Base-by-base conservation (phyloP, 805 yeast genomes). In the Metschnikowia colocasiae region DNA sequence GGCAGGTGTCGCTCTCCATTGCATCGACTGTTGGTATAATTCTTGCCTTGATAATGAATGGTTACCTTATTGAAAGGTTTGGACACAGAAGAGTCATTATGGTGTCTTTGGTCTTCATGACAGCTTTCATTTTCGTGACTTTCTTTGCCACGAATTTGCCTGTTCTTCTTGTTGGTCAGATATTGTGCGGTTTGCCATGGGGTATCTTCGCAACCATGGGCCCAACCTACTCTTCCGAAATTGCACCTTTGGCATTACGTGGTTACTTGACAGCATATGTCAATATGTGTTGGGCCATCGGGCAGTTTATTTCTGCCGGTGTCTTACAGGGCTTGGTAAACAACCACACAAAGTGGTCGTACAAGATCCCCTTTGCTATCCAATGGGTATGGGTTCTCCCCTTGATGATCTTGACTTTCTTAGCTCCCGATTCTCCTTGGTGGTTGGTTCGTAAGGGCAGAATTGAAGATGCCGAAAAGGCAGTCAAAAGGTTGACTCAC, bases 321-420 rank as follows among this genome's bases (percentile, higher is more conserved):
- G 75, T 81, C 15, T 63, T 71, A 53, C 69, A 66, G 52, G 78
- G 68, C 41, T 60, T 63, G 40, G 58, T 59, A 22, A 45, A 44
- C 26, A 51, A 54, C 48, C 47, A 30, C 16, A 45, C 47, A 6
- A 56, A 68, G 18, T 56, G 70, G 67, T n/a, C 80, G 6, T 81
- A 77, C 60, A 67, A 71, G 47, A 66, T 78, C 34, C 84, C 85
- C 8, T 79, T 76, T 58, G 83, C 80, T 2, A 48, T 80, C 9
- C 86, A 81, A 62, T 81, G 85, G 85, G 60, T 71, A 4, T 81
- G 83, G 83, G 77, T 81, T 10, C 58, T 72, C 9, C 80, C 81
- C 32, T 58, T 81, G 23, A 54, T 71, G 25, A 55, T 69, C 45
- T 71, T 73, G 15, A 67, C 74, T 10, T 65, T 48, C 45, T 59